Base-by-base conservation (phyloP, 345 rosid genomes). In the Passiflora organensis region DNA sequence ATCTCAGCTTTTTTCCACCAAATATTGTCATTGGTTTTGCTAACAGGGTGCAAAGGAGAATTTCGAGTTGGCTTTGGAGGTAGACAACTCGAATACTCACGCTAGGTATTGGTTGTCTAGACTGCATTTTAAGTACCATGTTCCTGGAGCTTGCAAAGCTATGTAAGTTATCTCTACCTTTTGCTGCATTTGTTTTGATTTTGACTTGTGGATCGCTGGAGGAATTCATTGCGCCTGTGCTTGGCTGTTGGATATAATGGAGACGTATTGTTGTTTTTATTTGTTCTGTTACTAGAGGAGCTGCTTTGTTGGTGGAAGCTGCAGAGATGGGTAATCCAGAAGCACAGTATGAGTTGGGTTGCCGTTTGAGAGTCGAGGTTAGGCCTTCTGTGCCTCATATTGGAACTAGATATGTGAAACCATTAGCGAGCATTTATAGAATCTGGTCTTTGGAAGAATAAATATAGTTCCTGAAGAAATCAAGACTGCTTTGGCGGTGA, bases 261-360 rank as follows among this genome's bases (percentile, higher is more conserved):
- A 71, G 46, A 50, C 56, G n/a, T 6, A 6, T 18, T 41, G 20
- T 45, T 58, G 49, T 24, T 14, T 12, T 1, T 13, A 13, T 47
- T 2, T 42, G 9, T 14, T 16, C 10, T 42, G 48, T 51, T 19
- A 44, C 22, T 48, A 88, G 95, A 47, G 96, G 98, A 66, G 96
- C 90, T 72, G 91, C 98, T 53, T 80, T 91, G 77, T 72, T 91
- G 51, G 89, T 86, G 14, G 96, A 91, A 76, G 90, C 98, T 72
- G 95, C 94, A 39, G 80, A 86, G 36, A 88, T 91, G 96, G 98
- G 98, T 39, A 76, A 91, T 78, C 76, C 93, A 22, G 91, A 91
- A 55, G 96, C 94, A 42, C 95, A 84, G 9, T 91, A 79, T 63
- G 94, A 84, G 63, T 65, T 91, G 57, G 95, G 90, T 39, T 84